Percentiles rank a stretch among this genome's conserved stretches.
phyloP scores from a whole-genome alignment of 2,329 filamentous ascomycete genomes.

The Hawksworthiomyces lignivorus region DNA sequence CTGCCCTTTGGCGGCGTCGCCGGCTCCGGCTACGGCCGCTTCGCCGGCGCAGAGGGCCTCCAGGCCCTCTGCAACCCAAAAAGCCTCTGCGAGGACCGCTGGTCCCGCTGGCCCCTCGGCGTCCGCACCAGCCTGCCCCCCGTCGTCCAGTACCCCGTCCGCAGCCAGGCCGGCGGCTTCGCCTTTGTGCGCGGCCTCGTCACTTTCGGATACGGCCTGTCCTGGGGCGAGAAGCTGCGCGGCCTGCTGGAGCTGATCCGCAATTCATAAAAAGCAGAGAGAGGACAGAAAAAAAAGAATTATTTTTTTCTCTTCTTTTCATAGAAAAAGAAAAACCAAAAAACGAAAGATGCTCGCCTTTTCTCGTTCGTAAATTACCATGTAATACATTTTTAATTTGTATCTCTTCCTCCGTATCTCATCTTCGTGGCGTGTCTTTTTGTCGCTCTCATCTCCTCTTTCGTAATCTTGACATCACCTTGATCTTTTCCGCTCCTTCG shows the following conservation, averaged over 20 bases:
- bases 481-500: no score
- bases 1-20: slow-evolving; percentile 88
- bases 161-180: slow-evolving; percentile 56
- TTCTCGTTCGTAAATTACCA: no score
- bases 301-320: no score
- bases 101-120: slow-evolving; percentile 47
- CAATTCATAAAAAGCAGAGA: slow-evolving; percentile 9
- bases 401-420: no score
- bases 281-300: no score
- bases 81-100: slow-evolving; percentile 70
- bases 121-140: slow-evolving; percentile 71
- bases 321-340: no score
- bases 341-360: no score
- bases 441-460: background rate
- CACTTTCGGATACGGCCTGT: slow-evolving; percentile 50
- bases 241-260: slow-evolving; percentile 13
- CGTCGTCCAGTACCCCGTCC: slow-evolving; percentile 74
- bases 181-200: slow-evolving; percentile 55
- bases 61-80: slow-evolving; percentile 81
- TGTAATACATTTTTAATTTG: background rate
- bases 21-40: slow-evolving; percentile 86
- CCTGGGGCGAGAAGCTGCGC: slow-evolving; percentile 3
- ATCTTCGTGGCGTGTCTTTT: background rate
- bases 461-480: no score
- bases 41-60: slow-evolving; percentile 84